phyloP scores from a whole-genome alignment of 768 basidiomycete genomes.

The Suillus hirtellus region DNA sequence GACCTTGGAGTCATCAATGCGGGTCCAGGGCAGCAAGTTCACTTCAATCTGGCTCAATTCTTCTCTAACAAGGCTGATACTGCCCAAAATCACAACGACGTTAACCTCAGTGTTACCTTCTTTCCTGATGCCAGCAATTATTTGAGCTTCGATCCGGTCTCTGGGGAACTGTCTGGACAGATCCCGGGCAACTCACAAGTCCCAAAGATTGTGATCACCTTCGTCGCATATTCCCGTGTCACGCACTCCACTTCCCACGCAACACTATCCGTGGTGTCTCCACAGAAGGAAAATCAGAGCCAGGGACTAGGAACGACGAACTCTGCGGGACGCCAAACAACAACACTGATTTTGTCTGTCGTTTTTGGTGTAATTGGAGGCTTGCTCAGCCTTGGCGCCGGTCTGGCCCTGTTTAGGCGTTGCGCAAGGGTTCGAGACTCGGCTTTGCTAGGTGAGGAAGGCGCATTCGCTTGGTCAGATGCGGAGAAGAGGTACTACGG shows the following conservation, averaged over 20 bases:
- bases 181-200: conserved; percentile 48
- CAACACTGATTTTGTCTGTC: conserved; percentile 60
- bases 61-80: conserved; percentile 48
- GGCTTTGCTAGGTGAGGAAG: conserved; percentile 61
- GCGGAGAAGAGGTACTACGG: conserved; percentile 74
- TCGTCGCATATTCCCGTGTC: conserved; percentile 64
- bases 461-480: conserved; percentile 55
- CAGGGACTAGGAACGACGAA: conserved; percentile 37
- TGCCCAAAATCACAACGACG: conserved; percentile 39
- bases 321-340: conserved; percentile 43
- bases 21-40: conserved; percentile 49
- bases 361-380: conserved; percentile 65
- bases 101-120: conserved; percentile 55
- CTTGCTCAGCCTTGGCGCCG: conserved; percentile 50
- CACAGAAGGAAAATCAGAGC: conserved; percentile 37
- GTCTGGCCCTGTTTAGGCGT: conserved; percentile 56
- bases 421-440: conserved; percentile 61
- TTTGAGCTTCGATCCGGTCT: conserved; percentile 51
- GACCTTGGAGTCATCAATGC: conserved; percentile 57
- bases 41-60: conserved; percentile 55
- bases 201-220: conserved; percentile 50
- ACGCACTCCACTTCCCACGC: conserved; percentile 76
- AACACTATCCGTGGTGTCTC: conserved; percentile 51
- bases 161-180: conserved; percentile 52
- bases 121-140: conserved; percentile 54